Percentiles rank a stretch among this genome's conserved stretches.
phyloP scores from a whole-genome alignment of 352 stramenopile species.

The Phytophthora chlamydospora region DNA sequence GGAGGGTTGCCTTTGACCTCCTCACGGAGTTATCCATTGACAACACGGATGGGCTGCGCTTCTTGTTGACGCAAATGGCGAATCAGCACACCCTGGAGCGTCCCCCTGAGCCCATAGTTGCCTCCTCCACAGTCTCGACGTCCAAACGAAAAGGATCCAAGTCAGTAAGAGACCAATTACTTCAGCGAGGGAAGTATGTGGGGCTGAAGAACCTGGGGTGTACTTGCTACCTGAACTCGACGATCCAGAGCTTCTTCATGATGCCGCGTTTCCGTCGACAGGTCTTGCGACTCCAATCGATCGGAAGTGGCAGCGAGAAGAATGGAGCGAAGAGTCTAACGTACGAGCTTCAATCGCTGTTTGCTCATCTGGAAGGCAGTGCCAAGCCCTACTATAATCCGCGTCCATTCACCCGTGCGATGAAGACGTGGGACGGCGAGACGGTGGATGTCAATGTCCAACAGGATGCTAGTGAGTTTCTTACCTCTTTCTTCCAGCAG shows the following conservation, averaged over 20 bases:
- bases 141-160: conserved; percentile 66
- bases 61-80: conserved; percentile 73
- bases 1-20: conserved; percentile 82
- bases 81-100: conserved; percentile 76
- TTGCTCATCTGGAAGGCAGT: conserved; percentile 89
- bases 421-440: conserved; percentile 91
- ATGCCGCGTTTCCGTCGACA: conserved; percentile 89
- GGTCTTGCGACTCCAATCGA: conserved; percentile 73
- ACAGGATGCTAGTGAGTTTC: conserved; percentile 94
- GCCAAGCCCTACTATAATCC: conserved; percentile 89
- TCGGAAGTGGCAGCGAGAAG: conserved; percentile 16
- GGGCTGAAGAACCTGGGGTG: conserved; percentile 95
- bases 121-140: conserved; percentile 27
- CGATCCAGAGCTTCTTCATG: conserved; percentile 96
- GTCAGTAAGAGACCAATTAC: conserved; percentile 43
- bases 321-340: conserved; percentile 51
- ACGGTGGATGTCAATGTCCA: conserved; percentile 91
- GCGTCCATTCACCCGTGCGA: conserved; percentile 70
- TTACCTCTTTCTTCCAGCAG: conserved; percentile 94
- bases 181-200: conserved; percentile 84
- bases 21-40: conserved; percentile 70
- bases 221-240: conserved; percentile 97
- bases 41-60: conserved; percentile 64
- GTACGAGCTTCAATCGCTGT: conserved; percentile 91
- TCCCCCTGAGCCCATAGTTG: conserved; percentile 37